These are phyloP conservation scores for Epithele typhae DNA, from an alignment of 768 basidiomycete genomes.

Conservation along the genomic window DNA sequence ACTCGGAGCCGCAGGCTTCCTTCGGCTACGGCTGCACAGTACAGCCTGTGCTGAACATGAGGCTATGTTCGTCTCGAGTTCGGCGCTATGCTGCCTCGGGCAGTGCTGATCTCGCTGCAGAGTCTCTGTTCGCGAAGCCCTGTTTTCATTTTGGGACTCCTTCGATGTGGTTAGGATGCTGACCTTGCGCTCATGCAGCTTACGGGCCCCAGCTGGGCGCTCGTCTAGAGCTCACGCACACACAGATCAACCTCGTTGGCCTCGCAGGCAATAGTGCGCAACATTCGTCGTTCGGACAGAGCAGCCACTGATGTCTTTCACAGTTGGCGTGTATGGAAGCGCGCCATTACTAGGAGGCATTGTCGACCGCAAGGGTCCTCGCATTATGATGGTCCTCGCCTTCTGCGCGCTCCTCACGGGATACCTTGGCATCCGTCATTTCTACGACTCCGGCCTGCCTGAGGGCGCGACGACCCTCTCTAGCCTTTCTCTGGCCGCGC, in stretches of 20 bases:
- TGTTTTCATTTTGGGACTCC: no score
- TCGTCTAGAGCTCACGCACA: slow-evolving; percentile 72
- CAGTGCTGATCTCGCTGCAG: no score
- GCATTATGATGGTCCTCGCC: slow-evolving; percentile 55
- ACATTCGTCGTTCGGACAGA: neutral
- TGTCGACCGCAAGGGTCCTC: slow-evolving; percentile 71
- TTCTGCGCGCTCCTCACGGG: slow-evolving; percentile 62
- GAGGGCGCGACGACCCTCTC: slow-evolving; percentile 29
- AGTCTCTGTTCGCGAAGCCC: no score
- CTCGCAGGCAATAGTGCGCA: slow-evolving; percentile 67
- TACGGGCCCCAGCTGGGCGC: slow-evolving; percentile 85
- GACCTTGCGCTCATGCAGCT: slow-evolving; percentile 35
- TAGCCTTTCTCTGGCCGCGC: slow-evolving; percentile 38
- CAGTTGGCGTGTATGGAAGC: slow-evolving; percentile 72
- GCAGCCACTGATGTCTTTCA: neutral
- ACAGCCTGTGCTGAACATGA: no score
- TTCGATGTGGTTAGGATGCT: neutral
- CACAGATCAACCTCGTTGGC: slow-evolving; percentile 76
- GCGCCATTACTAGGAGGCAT: slow-evolving; percentile 80
- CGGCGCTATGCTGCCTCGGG: no score
- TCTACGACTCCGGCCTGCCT: slow-evolving; percentile 51
- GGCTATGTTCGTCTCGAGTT: no score
- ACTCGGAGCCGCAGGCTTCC: no score
- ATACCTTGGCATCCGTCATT: slow-evolving; percentile 67
- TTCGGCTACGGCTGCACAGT: no score